Evolutionary conservation across 2,329 filamentous ascomycete genomes (phyloP), one percentile per base, ranked within the genome.

Genomic region (Zymoseptoria pseudotritici): DNA sequence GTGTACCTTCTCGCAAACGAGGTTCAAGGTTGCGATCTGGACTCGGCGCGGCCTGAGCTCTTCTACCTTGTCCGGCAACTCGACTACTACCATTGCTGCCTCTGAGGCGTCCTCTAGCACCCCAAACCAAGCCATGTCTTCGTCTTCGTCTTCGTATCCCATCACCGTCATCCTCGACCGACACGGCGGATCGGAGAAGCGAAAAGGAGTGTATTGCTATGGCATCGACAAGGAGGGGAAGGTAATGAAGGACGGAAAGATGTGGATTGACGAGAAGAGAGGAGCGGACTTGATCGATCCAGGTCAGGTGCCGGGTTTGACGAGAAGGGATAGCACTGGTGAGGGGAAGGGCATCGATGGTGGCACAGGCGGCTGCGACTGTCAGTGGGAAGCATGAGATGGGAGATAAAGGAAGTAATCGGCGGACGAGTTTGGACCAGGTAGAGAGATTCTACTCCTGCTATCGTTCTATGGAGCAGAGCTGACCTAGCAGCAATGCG

Each of bases 1-100:
- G 4, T 70, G 68, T 54, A 85, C 83, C 2, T 87, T 82, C 76
- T 74, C 82, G 0, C 79, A 86, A 63, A 87, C 84, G 1, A 78
- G 85, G 2, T 82, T 86, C 65, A 75, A 82, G 4, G 80, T 87
- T 1, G 81, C 83, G 64, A 86, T 87, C 57, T 87, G 83, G 83
- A 87, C 85, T 0, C 69, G 68, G 31, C 79, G 77, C 56, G 55
- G 42, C 54, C 59, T 29, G 3, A 52, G 46, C 19, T 46, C 49
- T 52, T 52, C 21, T 3, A 65, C 71, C 62, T 59, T 64, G 4
- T 68, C 68, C 5, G 75, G 70, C 70, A 66, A 65, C 22, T 69
- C 75, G 4, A 71, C 74, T 11, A 68, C 78, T 2, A 78, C 77
- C 22, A 72, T 79, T 59, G 80, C 82, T 67, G 73, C 72, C 13